phyloP scores from a whole-genome alignment of 352 stramenopile species.

The Phytophthora constricta region DNA sequence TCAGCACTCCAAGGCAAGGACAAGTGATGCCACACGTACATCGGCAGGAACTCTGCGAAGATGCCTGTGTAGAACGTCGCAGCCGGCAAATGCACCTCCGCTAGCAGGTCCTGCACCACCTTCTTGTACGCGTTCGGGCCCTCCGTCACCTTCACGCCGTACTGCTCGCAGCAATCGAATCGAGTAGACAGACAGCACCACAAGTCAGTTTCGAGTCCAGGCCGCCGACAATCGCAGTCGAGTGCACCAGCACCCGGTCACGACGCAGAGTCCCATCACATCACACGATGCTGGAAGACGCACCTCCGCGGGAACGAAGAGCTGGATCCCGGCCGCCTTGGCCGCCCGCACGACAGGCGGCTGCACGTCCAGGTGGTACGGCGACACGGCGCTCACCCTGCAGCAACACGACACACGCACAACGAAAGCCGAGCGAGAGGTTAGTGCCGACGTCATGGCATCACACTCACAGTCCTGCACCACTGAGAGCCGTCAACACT shows the following conservation, averaged over 20 bases:
- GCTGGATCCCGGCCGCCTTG: constrained; percentile 20
- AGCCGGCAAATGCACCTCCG: constrained; percentile 16
- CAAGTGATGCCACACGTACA: background rate
- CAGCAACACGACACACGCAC: background rate
- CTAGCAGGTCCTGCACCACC: constrained; percentile 24
- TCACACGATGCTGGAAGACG: background rate
- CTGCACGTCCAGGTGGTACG: constrained; percentile 9
- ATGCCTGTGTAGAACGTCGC: constrained; percentile 31
- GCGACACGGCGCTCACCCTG: constrained; percentile 16
- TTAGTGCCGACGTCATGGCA: background rate
- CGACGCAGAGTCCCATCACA: too few relatives aligned
- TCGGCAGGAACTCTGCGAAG: constrained; percentile 19
- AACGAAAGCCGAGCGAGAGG: background rate
- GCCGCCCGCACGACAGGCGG: background rate
- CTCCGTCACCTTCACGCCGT: constrained; percentile 19
- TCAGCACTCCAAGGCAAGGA: background rate
- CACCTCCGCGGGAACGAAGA: constrained; percentile 21
- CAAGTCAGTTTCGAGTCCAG: too few relatives aligned
- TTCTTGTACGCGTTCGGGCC: constrained; percentile 27
- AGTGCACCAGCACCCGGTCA: too few relatives aligned
- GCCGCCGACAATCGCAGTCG: too few relatives aligned
- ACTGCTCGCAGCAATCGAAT: constrained; percentile 3
- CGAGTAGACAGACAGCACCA: background rate
- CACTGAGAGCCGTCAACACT: background rate
- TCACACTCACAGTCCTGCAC: background rate